A percentile compares a stretch with the other conserved stretches of the same genome.
Evolutionary conservation across 441 rosid species (phyloP).

Genomic region (Syzygium syzygioides): DNA sequence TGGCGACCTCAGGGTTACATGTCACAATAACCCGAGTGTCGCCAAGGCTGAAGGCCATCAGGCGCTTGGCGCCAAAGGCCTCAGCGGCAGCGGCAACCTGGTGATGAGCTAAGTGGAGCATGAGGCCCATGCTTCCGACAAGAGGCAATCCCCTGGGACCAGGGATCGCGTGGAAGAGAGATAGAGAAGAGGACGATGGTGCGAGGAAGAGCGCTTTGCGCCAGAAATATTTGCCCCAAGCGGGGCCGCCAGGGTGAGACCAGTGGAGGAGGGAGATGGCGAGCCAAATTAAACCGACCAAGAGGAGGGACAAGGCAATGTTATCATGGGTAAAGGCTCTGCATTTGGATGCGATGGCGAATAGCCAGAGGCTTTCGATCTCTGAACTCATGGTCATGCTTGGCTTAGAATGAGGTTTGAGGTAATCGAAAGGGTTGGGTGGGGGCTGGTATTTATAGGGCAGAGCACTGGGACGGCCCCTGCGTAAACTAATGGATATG

Average conservation of each 20-base stretch:
- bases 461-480: background rate
- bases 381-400: background rate
- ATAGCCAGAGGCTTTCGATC: background rate
- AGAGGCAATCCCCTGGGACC: background rate
- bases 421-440: background rate
- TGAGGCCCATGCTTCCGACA: background rate
- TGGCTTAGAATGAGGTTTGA: background rate
- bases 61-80: background rate
- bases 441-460: background rate
- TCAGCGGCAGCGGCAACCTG: background rate
- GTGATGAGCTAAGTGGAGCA: background rate
- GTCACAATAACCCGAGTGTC: background rate
- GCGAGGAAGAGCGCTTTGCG: background rate
- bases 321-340: background rate
- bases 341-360: background rate
- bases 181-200: background rate
- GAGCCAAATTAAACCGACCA: background rate
- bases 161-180: background rate
- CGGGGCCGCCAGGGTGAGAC: background rate
- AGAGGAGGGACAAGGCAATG: background rate
- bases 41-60: conserved; percentile 3
- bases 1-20: background rate
- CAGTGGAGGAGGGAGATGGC: background rate
- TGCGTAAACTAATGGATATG: background rate
- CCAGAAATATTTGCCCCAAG: background rate